Base-by-base conservation (phyloP, 164 flowering plant genomes). In the Paratinospora sagittata region DNA sequence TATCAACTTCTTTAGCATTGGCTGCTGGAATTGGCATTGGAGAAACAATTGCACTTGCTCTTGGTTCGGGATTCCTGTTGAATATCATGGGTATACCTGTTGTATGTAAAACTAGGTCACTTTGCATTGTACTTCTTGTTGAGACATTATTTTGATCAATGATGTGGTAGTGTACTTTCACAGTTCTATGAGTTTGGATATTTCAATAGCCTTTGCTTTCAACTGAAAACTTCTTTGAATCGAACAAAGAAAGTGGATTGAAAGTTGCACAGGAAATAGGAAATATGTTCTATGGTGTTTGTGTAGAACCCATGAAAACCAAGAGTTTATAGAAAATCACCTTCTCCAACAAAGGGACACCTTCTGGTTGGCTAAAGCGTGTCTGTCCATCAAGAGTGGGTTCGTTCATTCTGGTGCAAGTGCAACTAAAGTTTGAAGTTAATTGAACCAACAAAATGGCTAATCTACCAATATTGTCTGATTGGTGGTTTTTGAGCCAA, bases 51-150 rank as follows among this genome's bases (percentile, higher is more conserved):
- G 91, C 87, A n/a, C 92, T 95, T 26, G 89, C 76, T 37, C 3
- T 77, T 72, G 96, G 99, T 69, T 90, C 99, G 7, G 90, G 93
- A 26, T 83, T 74, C 78, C 78, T 92, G 58, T 78, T 90, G 92
- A 87, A 87, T 87, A 76, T 87, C 84, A 88, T 92, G 98, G 98
- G 98, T 88, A 90, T 95, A 89, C 82, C 94, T 79, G 89, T 82
- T 84, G 99, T 95, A 92, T 78, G 98, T 92, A 76, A 65, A 55
- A 24, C 75, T 73, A 77, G 61, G 12, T 26, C 17, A 39, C 11
- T 65, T 34, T 66, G 19, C 23, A 52, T 17, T 6, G 11, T 57
- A 27, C 26, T 37, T 39, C 37, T 63, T 30, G 30, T 61, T 24
- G 8, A n/a, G 10, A 21, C 26, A 21, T 3, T 61, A 11, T 63